Evolutionary conservation across 352 stramenopile species (phyloP), one percentile per base, ranked within the genome.

Genomic region (Pythium plurisporium): DNA sequence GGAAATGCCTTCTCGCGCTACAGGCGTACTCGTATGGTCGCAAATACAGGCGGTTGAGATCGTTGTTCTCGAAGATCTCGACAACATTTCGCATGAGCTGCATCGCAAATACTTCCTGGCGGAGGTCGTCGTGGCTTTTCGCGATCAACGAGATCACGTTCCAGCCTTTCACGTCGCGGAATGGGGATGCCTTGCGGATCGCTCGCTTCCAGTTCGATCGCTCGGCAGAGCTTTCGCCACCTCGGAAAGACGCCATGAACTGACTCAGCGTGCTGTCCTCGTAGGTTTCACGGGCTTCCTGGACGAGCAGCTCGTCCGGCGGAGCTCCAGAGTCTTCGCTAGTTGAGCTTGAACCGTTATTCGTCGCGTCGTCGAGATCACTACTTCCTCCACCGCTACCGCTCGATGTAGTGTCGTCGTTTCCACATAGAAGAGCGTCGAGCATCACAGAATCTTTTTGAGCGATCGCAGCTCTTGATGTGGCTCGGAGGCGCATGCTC

Each of bases 61-160:
- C 55, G 43, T 75, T 72, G 25, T 47, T 59, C 29, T 70, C 34
- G 27, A 76, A 69, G 29, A 76, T 76, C 20, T 57, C 40, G 15
- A 65, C 49, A 10, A 76, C 25, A 17, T 58, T 65, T 0, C 52
- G 43, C 65, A 76, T 69, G 15, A 76, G 45, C 41, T 76, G 69
- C 38, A 76, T 55, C 12, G 66, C 69, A 46, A 77, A 76, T 19
- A 74, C 60, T 34, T 75, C 69, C 20, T 78, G 70, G 2, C 70
- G 63, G 33, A 78, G 11, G 23, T 78, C 70, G 40, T 78, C 70
- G 23, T 72, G 65, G 51, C 67, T 78, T 38, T 78, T 78, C 5
- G 68, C 64, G 45, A 78, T 75, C n/a, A 78, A 44, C 17, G 62
- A 70, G 17, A 72, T 53, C 8, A 78, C 53, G 8, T 48, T 69